Conservation (phyloP, 1,139 yeast genomes). For the Geotrichum citri-aurantii region DNA sequence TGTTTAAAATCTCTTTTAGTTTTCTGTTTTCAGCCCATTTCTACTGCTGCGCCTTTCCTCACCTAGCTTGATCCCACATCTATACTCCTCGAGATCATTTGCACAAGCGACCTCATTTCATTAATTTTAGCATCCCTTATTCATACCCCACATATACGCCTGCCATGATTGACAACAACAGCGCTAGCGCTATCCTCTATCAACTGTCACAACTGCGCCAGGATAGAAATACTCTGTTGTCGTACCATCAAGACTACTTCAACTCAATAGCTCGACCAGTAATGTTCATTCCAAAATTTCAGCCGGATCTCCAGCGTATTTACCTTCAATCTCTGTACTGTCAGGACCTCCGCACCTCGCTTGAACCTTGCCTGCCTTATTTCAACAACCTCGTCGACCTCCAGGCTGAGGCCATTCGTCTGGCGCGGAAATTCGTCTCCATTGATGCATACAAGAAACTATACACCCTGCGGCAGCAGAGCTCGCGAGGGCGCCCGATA, state of each 20-base stretch:
- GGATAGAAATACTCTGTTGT: neutral
- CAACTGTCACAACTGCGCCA: conserved; percentile 9
- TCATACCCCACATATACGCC: too few relatives aligned
- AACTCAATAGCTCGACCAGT: conserved; percentile 13
- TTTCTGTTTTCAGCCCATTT: neutral
- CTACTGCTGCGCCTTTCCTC: neutral
- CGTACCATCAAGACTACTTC: conserved; percentile 9
- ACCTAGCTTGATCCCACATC: neutral
- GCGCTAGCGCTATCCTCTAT: neutral
- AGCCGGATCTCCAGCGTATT: conserved; percentile 4
- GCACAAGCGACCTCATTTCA: too few relatives aligned
- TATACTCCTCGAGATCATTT: too few relatives aligned
- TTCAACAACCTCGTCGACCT: neutral
- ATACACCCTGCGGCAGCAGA: conserved; percentile 7
- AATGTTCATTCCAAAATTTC: conserved; percentile 6
- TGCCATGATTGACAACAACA: neutral
- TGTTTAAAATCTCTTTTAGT: too few relatives aligned
- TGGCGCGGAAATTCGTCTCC: conserved; percentile 9
- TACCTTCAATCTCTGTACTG: conserved; percentile 3
- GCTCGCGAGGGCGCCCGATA: too few relatives aligned
- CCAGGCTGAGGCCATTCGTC: conserved; percentile 6
- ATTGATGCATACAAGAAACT: conserved; percentile 12
- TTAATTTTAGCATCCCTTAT: neutral
- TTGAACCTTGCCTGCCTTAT: neutral
- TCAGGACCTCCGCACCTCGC: conserved; percentile 9